phyloP scores from a whole-genome alignment of 352 stramenopile species.

The Globisporangium acanthophoron region DNA sequence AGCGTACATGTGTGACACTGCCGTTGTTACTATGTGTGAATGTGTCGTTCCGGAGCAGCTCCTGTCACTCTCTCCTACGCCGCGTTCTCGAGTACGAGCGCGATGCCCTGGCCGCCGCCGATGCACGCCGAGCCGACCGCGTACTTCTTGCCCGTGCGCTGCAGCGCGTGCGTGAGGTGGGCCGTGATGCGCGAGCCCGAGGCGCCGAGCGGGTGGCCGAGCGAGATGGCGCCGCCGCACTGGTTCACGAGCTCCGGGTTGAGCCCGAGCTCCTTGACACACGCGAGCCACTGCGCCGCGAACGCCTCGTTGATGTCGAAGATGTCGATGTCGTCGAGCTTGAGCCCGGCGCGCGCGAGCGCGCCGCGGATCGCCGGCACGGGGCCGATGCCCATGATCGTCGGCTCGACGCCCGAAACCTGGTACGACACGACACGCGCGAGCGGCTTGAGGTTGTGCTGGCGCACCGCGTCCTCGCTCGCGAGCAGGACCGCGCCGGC shows the following conservation, averaged over 20 bases:
- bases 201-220: constrained; percentile 96
- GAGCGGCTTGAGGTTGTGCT: constrained; percentile 92
- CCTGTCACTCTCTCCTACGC: constrained; percentile 25
- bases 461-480: constrained; percentile 90
- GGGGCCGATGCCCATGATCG: constrained; percentile 97
- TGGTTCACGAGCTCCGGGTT: constrained; percentile 93
- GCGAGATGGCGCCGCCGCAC: constrained; percentile 93
- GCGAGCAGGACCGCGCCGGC: constrained; percentile 93
- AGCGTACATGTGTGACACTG: too few species aligned
- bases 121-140: constrained; percentile 97
- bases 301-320: constrained; percentile 99
- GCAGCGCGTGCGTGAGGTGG: constrained; percentile 87
- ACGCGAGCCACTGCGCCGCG: constrained; percentile 95
- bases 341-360: constrained; percentile 86
- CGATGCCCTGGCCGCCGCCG: constrained; percentile 97
- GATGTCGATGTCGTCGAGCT: constrained; percentile 93
- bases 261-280: constrained; percentile 94
- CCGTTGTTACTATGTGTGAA: too few species aligned
- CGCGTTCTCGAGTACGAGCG: constrained; percentile 93
- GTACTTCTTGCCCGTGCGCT: constrained; percentile 88
- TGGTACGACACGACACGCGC: constrained; percentile 91
- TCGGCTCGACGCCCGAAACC: constrained; percentile 92
- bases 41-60: too few species aligned
- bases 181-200: constrained; percentile 91
- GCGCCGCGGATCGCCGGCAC: constrained; percentile 92